Conservation (phyloP, 768 basidiomycete species). For the Lentinula boryana region DNA sequence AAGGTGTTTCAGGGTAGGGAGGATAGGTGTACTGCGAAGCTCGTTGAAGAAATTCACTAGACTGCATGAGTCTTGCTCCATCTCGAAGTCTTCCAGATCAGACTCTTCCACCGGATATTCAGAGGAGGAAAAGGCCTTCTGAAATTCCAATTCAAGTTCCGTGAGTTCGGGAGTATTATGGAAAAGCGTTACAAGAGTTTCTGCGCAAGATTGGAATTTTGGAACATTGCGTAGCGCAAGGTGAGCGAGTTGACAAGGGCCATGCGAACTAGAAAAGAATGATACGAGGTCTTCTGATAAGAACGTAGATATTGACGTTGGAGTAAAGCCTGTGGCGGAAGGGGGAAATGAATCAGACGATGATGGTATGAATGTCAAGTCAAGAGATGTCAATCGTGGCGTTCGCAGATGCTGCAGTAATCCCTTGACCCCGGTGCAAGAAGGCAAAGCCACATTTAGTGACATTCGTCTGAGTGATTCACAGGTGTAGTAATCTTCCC, state of each 20-base stretch:
- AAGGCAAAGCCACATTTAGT: background rate
- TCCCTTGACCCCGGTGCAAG: background rate
- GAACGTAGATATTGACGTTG: background rate
- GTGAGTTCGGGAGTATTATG: background rate
- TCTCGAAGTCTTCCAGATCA: background rate
- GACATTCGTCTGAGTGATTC: background rate
- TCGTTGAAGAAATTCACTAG: background rate
- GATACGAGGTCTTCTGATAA: background rate
- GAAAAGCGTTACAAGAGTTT: background rate
- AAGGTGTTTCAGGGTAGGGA: background rate
- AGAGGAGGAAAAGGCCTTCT: background rate
- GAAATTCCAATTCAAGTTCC: background rate
- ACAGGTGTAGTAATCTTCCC: background rate
- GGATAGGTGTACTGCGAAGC: background rate
- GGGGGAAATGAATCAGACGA: background rate
- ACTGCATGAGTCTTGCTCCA: background rate
- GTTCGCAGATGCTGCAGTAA: background rate
- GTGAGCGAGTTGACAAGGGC: background rate
- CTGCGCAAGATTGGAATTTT: background rate
- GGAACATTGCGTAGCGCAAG: background rate
- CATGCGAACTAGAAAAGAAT: background rate
- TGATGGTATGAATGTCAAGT: background rate
- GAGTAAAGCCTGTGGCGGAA: background rate
- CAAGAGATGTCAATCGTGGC: background rate
- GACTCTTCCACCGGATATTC: background rate